phyloP scores from a whole-genome alignment of 108 stramenopile genomes.

The Skeletonema potamos region DNA sequence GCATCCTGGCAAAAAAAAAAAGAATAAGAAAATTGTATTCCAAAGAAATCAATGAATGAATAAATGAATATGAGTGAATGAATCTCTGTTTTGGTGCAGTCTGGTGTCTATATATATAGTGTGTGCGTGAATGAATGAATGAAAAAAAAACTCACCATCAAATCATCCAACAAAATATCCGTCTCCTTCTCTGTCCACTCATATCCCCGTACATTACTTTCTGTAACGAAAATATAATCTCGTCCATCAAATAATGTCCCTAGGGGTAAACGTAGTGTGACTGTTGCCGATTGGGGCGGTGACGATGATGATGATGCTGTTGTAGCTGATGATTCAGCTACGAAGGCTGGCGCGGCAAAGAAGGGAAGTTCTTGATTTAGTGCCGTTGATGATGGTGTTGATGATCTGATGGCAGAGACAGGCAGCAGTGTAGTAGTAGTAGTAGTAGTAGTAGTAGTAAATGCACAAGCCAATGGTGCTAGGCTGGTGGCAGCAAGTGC shows the following conservation, averaged over 20 bases:
- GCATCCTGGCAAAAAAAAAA: too few relatives aligned
- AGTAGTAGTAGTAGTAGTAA: neutral
- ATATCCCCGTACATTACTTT: slow-evolving; percentile 50
- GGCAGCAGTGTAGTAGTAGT: neutral
- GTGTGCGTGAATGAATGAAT: too few relatives aligned
- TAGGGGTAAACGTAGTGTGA: slow-evolving; percentile 39
- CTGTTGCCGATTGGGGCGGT: neutral
- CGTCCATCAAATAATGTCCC: slow-evolving; percentile 58
- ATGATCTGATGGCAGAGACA: too few relatives aligned
- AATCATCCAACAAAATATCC: slow-evolving; percentile 49
- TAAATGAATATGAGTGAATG: too few relatives aligned
- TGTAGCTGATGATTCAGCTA: neutral
- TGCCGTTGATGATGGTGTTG: neutral
- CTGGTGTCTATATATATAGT: too few relatives aligned
- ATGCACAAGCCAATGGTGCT: neutral
- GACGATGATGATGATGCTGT: neutral
- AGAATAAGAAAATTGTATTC: too few relatives aligned
- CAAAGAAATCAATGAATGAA: too few relatives aligned
- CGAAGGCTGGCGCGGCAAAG: slow-evolving; percentile 4
- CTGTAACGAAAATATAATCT: slow-evolving; percentile 53
- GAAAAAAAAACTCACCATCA: slow-evolving; percentile 11
- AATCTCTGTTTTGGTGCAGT: too few relatives aligned
- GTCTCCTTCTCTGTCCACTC: slow-evolving; percentile 52
- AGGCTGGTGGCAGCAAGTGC: too few relatives aligned
- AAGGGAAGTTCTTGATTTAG: slow-evolving; percentile 1